Evolutionary conservation across 2,329 filamentous ascomycete genomes (phyloP), one percentile per base, ranked within the genome.

Genomic region (Phialocephala sp.): DNA sequence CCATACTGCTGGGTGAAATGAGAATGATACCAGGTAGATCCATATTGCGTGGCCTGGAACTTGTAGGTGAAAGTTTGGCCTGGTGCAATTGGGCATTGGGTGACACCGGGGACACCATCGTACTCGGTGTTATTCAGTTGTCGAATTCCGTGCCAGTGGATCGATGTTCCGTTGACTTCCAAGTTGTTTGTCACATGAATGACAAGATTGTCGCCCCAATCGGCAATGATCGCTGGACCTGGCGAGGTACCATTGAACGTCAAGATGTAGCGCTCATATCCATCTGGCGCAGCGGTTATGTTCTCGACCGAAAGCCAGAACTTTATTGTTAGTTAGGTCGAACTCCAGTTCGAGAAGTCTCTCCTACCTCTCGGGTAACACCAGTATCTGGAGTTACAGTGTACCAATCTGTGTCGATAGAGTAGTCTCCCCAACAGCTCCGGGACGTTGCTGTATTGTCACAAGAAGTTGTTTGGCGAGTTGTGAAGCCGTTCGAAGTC

Each of bases 71-170:
- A 74, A 8, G 72, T 76, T 18, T 79, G 71, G 27, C 85, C 85
- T 0, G 89, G 89, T 5, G 87, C 80, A 65, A 91, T 87, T 1
- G 90, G 89, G 68, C 90, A 93, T 75, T 92, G 88, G 12, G 84
- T 85, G 27, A 86, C 74, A 35, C 82, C 80, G 27, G 78, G 79
- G 4, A 80, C 72, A 27, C 73, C 73, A 50, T 75, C 73, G 69
- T 78, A 76, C 54, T 81, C 73, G 27, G 77, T 77, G 8, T 75
- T 76, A 43, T 78, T 74, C 8, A 80, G 69, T 68, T 83, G 80
- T 24, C 81, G 73, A 12, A 85, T 73, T 37, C 83, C 83, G 66
- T 86, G 84, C 80, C 81, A 85, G 68, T 85, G 83, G 36, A 85
- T 78, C 6, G 80, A 75, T 8, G 82, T 85, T 37, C 82, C 83